Base-by-base conservation (phyloP, 495 filamentous ascomycete genomes). In the Penicillium roqueforti region DNA sequence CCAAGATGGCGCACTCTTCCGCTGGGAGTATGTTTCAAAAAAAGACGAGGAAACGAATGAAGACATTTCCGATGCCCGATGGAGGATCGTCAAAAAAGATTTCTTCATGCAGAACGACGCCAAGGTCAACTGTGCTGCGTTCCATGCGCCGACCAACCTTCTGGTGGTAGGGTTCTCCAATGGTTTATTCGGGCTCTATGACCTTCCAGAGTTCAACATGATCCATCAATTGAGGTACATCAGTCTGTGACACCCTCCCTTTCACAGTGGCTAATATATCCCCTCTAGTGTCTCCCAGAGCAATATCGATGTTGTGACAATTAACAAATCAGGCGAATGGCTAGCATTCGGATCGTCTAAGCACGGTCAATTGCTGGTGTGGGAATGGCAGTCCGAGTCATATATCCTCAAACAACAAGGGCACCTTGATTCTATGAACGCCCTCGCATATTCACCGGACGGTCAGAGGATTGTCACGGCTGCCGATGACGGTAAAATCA, bases 301-400 rank as follows among this genome's bases (percentile, higher is more conserved):
- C 63, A 91, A 92, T 53, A 96, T 98, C 57, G 91, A 96, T 61
- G 90, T 87, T 62, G 88, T 97, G 40, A 88, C 89, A 3, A 85
- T 96, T 56, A 97, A 97, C 71, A 87, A 88, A 63, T 85, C 89
- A 28, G 93, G 92, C 50, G 95, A 96, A 73, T 98, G 93, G 93
- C 78, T 98, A 28, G 93, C 93, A 6, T 96, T 98, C 69, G 93
- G 92, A n/a, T 92, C 93, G 4, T 95, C 95, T 14, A 92, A 92
- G 51, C 81, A 95, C 23, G 93, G 93, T 11, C 93, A 98, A 58
- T 74, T 98, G 13, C 78, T 98, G 32, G 95, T 98, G 22, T 98
- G 93, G 93, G 93, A 98, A 69, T 97, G 95, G 95, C 95, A 97
- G 63, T 97, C 95, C 2, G 93, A 98, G 68, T 97, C 95, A n/a